A percentile compares a stretch with the other conserved stretches of the same genome.
Conservation (phyloP, 805 yeast genomes). For the Yarrowia phangngaensis region DNA sequence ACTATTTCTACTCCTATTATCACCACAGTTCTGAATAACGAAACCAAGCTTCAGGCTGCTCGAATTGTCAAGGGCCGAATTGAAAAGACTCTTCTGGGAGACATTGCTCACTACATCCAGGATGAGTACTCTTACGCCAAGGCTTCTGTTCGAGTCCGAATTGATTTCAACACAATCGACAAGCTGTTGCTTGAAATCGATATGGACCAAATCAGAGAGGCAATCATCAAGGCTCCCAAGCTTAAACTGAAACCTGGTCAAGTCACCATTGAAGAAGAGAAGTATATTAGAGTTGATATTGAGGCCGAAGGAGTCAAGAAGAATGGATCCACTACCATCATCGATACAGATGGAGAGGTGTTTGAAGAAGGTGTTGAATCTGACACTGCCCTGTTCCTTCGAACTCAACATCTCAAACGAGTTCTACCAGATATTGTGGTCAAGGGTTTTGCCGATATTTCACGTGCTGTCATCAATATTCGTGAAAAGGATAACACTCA, state of each 20-base stretch:
- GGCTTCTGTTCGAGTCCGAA: conserved; percentile 74
- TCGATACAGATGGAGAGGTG: conserved; percentile 36
- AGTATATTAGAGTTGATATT: conserved; percentile 61
- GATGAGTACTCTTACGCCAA: conserved; percentile 82
- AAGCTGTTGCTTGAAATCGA: conserved; percentile 84
- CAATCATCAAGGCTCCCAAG: conserved; percentile 81
- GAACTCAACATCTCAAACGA: conserved; percentile 86
- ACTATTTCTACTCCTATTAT: conserved; percentile 94
- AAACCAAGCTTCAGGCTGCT: conserved; percentile 94
- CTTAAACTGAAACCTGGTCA: conserved; percentile 74
- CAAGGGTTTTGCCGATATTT: conserved; percentile 84
- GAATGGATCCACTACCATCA: conserved; percentile 42
- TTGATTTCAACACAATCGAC: conserved; percentile 81
- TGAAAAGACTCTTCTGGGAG: conserved; percentile 84
- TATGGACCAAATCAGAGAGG: conserved; percentile 78
- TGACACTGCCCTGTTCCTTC: conserved; percentile 63
- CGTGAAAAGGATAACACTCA: conserved; percentile 74
- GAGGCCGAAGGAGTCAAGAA: conserved; percentile 48
- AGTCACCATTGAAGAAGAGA: conserved; percentile 61
- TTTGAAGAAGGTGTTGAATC: conserved; percentile 33
- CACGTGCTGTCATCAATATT: conserved; percentile 95
- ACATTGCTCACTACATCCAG: conserved; percentile 83
- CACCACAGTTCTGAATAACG: conserved; percentile 88
- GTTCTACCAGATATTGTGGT: conserved; percentile 83
- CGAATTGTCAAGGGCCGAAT: conserved; percentile 97